These are phyloP conservation scores for Candida cerambycidarum DNA, from an alignment of 805 yeast genomes.

Conservation along the genomic window DNA sequence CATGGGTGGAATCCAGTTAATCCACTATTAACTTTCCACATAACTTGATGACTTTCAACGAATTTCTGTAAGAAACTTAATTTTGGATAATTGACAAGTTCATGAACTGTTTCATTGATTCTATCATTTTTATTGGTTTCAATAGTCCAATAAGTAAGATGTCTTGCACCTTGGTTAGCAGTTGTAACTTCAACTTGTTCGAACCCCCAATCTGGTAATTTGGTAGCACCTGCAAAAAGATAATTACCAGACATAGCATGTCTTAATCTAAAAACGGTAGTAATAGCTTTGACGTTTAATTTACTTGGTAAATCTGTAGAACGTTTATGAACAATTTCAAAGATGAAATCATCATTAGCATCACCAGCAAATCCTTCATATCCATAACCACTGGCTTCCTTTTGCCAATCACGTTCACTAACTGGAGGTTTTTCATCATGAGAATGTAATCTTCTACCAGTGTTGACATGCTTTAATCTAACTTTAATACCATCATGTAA, in stretches of 20 bases:
- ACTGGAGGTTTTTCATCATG: slow-evolving; percentile 83
- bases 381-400: slow-evolving; percentile 78
- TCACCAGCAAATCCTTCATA: slow-evolving; percentile 76
- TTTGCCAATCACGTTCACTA: slow-evolving; percentile 77
- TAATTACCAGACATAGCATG: slow-evolving; percentile 81
- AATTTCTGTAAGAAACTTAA: slow-evolving; percentile 60
- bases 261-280: slow-evolving; percentile 68
- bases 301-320: slow-evolving; percentile 55
- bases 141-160: slow-evolving; percentile 67
- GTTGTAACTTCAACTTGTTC: slow-evolving; percentile 84
- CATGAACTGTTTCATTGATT: slow-evolving; percentile 26
- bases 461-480: slow-evolving; percentile 58
- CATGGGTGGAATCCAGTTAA: slow-evolving; percentile 67
- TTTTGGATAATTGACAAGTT: slow-evolving; percentile 46
- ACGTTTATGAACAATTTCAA: slow-evolving; percentile 62
- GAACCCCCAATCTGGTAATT: slow-evolving; percentile 81
- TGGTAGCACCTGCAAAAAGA: slow-evolving; percentile 70
- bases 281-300: slow-evolving; percentile 58
- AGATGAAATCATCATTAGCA: slow-evolving; percentile 78
- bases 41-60: slow-evolving; percentile 62
- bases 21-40: slow-evolving; percentile 78
- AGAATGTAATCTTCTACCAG: slow-evolving; percentile 72
- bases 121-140: slow-evolving; percentile 65
- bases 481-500: slow-evolving; percentile 68
- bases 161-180: slow-evolving; percentile 65